Evolutionary conservation across 352 stramenopile species (phyloP).

Genomic region (Pythium dissotocum): DNA sequence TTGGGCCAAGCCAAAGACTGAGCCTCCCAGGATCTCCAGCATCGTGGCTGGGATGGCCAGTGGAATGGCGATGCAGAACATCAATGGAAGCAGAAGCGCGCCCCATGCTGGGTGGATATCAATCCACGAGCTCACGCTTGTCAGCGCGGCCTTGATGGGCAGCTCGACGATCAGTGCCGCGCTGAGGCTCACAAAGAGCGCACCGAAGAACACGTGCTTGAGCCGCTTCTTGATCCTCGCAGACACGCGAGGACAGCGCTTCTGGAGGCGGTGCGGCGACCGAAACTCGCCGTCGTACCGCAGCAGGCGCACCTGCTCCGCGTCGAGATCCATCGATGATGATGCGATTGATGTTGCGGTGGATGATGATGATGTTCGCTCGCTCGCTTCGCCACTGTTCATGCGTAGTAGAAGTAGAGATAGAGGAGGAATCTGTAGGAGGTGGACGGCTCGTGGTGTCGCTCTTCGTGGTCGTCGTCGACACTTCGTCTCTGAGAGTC

Average conservation of each 20-base stretch:
- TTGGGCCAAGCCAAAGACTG: constrained; percentile 55
- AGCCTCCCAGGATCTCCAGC: constrained; percentile 66
- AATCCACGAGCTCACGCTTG: constrained; percentile 44
- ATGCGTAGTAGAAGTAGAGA: neutral
- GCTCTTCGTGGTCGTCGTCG: neutral
- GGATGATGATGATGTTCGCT: neutral
- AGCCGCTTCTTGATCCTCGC: constrained; percentile 22
- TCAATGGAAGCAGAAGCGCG: constrained; percentile 54
- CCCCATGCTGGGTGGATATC: constrained; percentile 43
- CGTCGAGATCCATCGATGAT: constrained; percentile 9
- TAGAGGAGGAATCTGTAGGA: neutral
- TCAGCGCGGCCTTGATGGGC: constrained; percentile 46
- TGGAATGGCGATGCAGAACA: constrained; percentile 55
- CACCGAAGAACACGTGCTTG: constrained; percentile 26
- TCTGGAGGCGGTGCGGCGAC: constrained; percentile 16
- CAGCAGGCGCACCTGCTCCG: constrained; percentile 23
- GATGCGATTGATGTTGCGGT: neutral
- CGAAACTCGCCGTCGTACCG: neutral
- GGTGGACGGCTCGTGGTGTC: neutral
- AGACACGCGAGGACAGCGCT: constrained; percentile 4
- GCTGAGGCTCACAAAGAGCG: constrained; percentile 13
- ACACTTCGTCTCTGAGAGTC: neutral
- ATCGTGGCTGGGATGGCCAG: constrained; percentile 67
- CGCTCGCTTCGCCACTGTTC: neutral
- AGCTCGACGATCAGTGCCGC: constrained; percentile 34